Conservation (phyloP, 202 grass and related monocot species). For the Musa balbisiana region DNA sequence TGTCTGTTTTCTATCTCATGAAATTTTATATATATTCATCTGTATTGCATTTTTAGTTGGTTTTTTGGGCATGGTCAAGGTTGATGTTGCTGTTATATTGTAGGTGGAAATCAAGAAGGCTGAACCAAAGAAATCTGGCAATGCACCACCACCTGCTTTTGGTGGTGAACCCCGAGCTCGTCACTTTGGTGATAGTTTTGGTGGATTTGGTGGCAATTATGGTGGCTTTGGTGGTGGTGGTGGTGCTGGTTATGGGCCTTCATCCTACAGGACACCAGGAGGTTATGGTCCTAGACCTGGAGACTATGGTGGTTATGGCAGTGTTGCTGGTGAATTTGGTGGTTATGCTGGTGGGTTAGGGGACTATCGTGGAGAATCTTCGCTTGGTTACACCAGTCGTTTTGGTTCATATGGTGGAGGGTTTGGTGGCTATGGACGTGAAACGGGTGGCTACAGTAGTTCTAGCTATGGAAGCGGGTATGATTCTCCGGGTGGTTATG, state of each 20-base stretch:
- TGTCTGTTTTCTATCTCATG: background rate
- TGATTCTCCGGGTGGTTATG: conserved; percentile 13
- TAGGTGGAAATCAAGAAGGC: conserved; percentile 96
- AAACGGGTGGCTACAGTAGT: conserved; percentile 41
- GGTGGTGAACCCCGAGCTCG: conserved; percentile 45
- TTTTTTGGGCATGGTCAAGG: conserved; percentile 32
- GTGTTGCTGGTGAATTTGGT: conserved; percentile 24
- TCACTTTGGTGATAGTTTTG: conserved; percentile 37
- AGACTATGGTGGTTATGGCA: conserved; percentile 31
- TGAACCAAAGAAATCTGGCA: conserved; percentile 88
- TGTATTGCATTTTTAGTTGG: background rate
- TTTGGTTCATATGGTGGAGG: conserved; percentile 55
- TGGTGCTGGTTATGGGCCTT: conserved; percentile 31
- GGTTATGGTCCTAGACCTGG: conserved; percentile 56
- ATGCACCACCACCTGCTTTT: conserved; percentile 45
- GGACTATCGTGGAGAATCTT: conserved; percentile 30
- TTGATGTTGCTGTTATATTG: conserved; percentile 60
- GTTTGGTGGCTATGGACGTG: conserved; percentile 46
- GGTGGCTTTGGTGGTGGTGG: conserved; percentile 36
- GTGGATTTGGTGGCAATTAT: conserved; percentile 49
- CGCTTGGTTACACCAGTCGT: conserved; percentile 21
- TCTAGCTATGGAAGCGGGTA: conserved; percentile 40
- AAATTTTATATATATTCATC: background rate
- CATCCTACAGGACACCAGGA: conserved; percentile 51
- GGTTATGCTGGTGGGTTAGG: conserved; percentile 40